These are phyloP conservation scores for Pyropia haitanensis DNA, from an alignment of 23 red algal genomes.

Conservation along the genomic window DNA sequence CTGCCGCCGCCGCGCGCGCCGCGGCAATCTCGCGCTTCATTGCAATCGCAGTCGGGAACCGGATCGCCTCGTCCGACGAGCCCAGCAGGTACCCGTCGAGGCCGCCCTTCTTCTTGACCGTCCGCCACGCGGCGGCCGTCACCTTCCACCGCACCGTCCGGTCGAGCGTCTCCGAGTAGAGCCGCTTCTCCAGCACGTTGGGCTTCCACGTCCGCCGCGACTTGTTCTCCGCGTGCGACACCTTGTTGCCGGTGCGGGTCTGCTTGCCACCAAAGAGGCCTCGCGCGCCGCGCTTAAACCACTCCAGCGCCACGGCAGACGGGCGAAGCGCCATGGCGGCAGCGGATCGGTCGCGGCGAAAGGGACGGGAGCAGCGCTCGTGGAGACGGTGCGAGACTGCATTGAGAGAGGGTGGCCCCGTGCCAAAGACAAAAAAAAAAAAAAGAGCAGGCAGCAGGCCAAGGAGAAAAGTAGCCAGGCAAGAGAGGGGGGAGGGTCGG, in stretches of 20 bases:
- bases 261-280: constrained; percentile 57
- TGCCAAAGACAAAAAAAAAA: no score
- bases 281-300: constrained; percentile 48
- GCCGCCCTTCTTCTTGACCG: constrained; percentile 70
- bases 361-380: no score
- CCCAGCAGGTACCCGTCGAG: constrained; percentile 80
- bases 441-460: no score
- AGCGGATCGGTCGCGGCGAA: no score
- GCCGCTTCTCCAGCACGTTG: constrained; percentile 50
- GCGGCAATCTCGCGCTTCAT: constrained; percentile 52
- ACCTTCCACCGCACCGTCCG: constrained; percentile 44
- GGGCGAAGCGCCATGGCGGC: not conserved
- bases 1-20: constrained; percentile 10
- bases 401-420: no score
- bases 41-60: constrained; percentile 35
- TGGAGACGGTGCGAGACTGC: no score
- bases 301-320: constrained; percentile 11
- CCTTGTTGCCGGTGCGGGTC: constrained; percentile 65
- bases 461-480: no score
- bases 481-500: no score
- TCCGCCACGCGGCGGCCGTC: constrained; percentile 51
- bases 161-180: constrained; percentile 69
- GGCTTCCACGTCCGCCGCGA: constrained; percentile 73
- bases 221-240: constrained; percentile 80
- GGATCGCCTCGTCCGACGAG: constrained; percentile 48